Conservation (phyloP, 106 monocot species). For the Narthecium ossifragum region DNA sequence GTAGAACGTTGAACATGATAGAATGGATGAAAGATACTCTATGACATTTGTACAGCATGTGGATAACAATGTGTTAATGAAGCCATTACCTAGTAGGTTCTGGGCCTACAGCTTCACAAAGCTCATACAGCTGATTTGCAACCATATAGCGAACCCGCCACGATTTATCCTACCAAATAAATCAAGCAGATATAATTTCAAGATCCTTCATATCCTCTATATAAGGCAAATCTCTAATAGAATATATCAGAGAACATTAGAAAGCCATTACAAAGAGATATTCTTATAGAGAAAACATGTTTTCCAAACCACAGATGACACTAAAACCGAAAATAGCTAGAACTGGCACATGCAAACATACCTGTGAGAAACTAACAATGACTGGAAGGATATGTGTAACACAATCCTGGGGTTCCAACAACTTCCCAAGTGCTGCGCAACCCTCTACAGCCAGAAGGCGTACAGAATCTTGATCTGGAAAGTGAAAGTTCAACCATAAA, state of each 20-base stretch:
- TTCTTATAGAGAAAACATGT: not conserved
- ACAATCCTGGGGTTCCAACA: conserved; percentile 91
- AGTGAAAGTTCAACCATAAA: not conserved
- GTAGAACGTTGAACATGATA: not conserved
- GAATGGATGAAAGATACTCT: too few relatives aligned
- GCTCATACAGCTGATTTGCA: conserved; percentile 95
- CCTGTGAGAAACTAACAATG: conserved; percentile 90
- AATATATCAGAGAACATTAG: too few relatives aligned
- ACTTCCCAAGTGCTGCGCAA: conserved; percentile 88
- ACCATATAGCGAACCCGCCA: conserved; percentile 99
- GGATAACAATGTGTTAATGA: not conserved
- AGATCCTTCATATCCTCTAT: too few relatives aligned
- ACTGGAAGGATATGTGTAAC: conserved; percentile 83
- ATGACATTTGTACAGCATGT: too few relatives aligned
- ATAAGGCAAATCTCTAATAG: too few relatives aligned
- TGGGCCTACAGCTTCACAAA: conserved; percentile 93
- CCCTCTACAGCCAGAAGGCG: conserved; percentile 90
- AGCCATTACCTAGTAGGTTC: conserved; percentile 60
- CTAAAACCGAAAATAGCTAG: too few relatives aligned
- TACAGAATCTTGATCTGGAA: conserved; percentile 93
- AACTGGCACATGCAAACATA: conserved; percentile 12
- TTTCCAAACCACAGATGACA: not conserved
- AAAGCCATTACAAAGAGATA: not conserved
- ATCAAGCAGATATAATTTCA: too few relatives aligned
- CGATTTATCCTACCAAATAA: conserved; percentile 97